Base-by-base conservation (phyloP, 495 filamentous ascomycete species). In the Penicillium ochrochloron region DNA sequence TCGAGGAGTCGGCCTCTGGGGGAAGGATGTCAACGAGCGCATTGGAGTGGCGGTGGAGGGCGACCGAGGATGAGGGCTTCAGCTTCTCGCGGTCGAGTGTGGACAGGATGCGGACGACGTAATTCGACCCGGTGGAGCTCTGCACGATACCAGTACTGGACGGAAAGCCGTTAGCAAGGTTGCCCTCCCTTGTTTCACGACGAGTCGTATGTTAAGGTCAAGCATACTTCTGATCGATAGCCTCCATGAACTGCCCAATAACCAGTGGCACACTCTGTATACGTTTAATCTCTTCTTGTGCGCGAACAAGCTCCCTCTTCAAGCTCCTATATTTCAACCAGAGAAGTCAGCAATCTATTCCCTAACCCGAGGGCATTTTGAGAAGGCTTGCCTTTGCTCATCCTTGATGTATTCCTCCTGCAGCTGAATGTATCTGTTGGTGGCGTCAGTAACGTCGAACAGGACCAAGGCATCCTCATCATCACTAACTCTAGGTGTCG, bases 331-430 rank as follows among this genome's bases (percentile, higher is more conserved):
- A 63, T 23, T 35, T n/a, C 6, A 23, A 6, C 29, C 59, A n/a
- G 44, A 58, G 70, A 2, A 64, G 61, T 56, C 39, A 71, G 59
- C 39, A 35, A 37, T 51, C 12, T 11, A 19, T 19, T 8, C 12
- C 25, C 4, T 27, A 15, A 11, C 21, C 5, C 11, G 12, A 27
- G 0, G 3, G 37, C 53, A 12, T 14, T 19, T 14, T 33, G 21
- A 37, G 14, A 44, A 29, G 21, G 23, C 59, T 53, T 85, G 91
- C 92, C 93, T 88, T 79, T 99, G 95, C 84, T 99, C 95, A 85
- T 99, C 96, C 82, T 99, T 99, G 86, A 99, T 99, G 81, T 98
- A 99, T 76, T 99, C 96, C 81, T 99, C 95, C 80, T 99, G 95
- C 66, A 99, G 85, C 75, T 96, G 90, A 75, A 99, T 97, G 79